Conservation (phyloP, 257 asterid species). For the Vinca minor region DNA sequence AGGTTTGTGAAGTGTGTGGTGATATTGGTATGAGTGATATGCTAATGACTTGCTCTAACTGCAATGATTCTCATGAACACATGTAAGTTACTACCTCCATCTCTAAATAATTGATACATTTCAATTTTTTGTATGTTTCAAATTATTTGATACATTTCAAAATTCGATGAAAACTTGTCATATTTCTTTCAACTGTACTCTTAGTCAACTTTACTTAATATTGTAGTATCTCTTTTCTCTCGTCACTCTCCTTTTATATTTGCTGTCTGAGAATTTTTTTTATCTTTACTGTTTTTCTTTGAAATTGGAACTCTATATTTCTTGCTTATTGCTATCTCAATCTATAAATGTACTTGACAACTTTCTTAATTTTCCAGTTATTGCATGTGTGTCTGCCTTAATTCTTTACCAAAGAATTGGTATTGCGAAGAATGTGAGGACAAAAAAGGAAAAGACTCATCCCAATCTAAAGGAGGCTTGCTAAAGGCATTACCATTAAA, state of each 20-base stretch:
- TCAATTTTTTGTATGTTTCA: too few species aligned
- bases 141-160: too few species aligned
- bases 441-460: not conserved
- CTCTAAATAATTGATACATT: too few species aligned
- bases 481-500: not conserved
- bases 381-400: not conserved
- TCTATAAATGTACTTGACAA: too few species aligned
- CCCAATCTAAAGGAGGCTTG: not conserved
- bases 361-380: not conserved
- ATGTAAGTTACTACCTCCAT: not conserved
- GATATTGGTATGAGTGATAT: not conserved
- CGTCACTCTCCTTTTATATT: not conserved
- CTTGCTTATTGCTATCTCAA: not conserved
- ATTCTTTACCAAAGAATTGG: not conserved
- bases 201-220: too few species aligned
- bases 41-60: not conserved
- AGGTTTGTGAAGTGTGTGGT: not conserved
- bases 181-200: too few species aligned
- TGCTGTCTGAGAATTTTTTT: too few species aligned
- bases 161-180: too few species aligned
- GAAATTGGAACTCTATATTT: not conserved
- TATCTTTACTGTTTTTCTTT: not conserved
- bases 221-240: not conserved
- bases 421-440: not conserved
- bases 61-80: not conserved